phyloP scores from a whole-genome alignment of 2,329 filamentous ascomycete species.

The Colletotrichum tropicicola region DNA sequence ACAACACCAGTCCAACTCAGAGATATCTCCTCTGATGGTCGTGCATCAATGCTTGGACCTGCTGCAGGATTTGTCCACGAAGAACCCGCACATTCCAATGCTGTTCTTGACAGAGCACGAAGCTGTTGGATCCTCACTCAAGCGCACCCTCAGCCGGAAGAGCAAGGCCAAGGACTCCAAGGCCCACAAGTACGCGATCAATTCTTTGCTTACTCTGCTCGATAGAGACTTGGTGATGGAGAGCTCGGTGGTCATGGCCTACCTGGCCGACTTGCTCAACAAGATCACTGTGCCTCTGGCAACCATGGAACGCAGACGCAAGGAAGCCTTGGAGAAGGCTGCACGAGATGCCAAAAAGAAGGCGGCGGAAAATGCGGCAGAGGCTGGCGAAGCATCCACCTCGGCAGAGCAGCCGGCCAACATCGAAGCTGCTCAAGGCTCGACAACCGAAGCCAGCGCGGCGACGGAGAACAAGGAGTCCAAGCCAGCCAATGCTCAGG shows the following conservation, averaged over 20 bases:
- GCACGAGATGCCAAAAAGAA: constrained; percentile 46
- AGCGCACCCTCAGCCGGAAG: constrained; percentile 80
- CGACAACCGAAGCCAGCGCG: constrained; percentile 26
- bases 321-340: constrained; percentile 68
- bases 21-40: constrained; percentile 92
- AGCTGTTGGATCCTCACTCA: constrained; percentile 74
- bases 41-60: constrained; percentile 94
- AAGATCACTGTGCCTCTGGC: constrained; percentile 89
- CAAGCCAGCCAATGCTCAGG: background rate
- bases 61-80: constrained; percentile 82
- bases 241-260: constrained; percentile 96
- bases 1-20: constrained; percentile 71
- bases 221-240: constrained; percentile 97
- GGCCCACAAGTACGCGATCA: constrained; percentile 88
- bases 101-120: constrained; percentile 98
- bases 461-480: constrained; percentile 20
- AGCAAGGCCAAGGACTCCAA: constrained; percentile 88
- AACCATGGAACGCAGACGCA: constrained; percentile 82
- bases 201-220: constrained; percentile 85
- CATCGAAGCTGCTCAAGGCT: constrained; percentile 34
- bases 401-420: constrained; percentile 29
- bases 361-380: constrained; percentile 32
- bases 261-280: constrained; percentile 86
- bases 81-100: constrained; percentile 86
- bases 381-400: constrained; percentile 14